Evolutionary conservation across 345 rosid species (phyloP).

Genomic region (Pistacia integerrima): DNA sequence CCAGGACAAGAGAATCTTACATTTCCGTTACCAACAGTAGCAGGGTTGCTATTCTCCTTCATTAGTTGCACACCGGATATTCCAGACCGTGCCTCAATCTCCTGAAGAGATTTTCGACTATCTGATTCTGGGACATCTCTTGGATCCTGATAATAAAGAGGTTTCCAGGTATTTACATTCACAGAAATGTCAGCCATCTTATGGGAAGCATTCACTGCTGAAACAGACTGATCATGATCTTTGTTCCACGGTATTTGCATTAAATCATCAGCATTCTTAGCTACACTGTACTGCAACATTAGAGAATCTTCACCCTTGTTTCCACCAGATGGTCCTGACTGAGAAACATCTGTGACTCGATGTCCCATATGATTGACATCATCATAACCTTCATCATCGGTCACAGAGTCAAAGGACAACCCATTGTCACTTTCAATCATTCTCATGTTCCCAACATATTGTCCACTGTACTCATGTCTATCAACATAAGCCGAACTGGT

Average conservation of each 20-base stretch:
- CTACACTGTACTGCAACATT: conserved; percentile 41
- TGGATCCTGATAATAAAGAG: conserved; percentile 42
- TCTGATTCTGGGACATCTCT: conserved; percentile 45
- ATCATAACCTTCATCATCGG: conserved; percentile 53
- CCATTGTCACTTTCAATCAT: conserved; percentile 42
- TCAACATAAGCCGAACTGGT: conserved; percentile 27
- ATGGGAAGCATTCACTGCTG: conserved; percentile 40
- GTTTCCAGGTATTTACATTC: conserved; percentile 59
- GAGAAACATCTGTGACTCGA: conserved; percentile 30
- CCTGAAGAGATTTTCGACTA: conserved; percentile 40
- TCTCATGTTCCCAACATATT: conserved; percentile 37
- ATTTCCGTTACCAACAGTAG: conserved; percentile 55
- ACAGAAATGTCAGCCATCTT: conserved; percentile 45
- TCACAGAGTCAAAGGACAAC: conserved; percentile 40
- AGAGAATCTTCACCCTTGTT: conserved; percentile 44
- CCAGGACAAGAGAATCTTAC: conserved; percentile 46
- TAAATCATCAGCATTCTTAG: conserved; percentile 37
- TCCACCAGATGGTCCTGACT: conserved; percentile 38
- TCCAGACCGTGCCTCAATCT: conserved; percentile 32
- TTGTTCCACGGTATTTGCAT: conserved; percentile 30
- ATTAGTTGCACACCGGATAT: conserved; percentile 39
- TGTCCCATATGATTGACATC: conserved; percentile 35
- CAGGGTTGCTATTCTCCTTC: conserved; percentile 40
- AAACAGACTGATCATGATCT: conserved; percentile 35
- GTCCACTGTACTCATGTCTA: conserved; percentile 43